Evolutionary conservation across 1,284 basidiomycete genomes (phyloP).

Genomic region (Pisolithus thermaeus): DNA sequence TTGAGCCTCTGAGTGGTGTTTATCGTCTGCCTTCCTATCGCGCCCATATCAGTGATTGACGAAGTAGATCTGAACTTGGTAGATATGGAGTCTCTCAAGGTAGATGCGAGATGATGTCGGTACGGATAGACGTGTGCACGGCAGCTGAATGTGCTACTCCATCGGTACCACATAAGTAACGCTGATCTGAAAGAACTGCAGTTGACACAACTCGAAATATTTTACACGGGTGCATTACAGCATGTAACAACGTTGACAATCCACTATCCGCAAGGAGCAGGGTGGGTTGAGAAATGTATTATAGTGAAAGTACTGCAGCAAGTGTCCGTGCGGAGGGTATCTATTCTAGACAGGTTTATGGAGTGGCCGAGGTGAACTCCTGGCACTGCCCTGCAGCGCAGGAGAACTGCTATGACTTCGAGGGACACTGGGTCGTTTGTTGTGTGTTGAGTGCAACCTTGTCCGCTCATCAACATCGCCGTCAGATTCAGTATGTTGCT

Average conservation of each 20-base stretch:
- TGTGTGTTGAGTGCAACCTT: constrained; percentile 32
- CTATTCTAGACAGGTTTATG: constrained; percentile 11
- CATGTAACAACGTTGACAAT: not conserved
- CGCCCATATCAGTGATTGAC: constrained; percentile 20
- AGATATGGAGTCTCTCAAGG: not conserved
- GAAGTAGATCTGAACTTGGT: constrained; percentile 10
- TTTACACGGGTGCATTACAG: not conserved
- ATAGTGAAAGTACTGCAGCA: not conserved
- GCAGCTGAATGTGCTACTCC: not conserved
- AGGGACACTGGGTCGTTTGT: constrained; percentile 17
- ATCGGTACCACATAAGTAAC: constrained; percentile 21
- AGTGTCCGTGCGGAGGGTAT: constrained; percentile 22
- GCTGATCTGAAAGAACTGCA: no score
- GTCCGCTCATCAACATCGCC: constrained; percentile 47
- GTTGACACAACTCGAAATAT: no score
- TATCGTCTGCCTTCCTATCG: constrained; percentile 44
- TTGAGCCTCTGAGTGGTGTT: constrained; percentile 58
- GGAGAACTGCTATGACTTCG: constrained; percentile 28
- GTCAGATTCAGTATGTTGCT: constrained; percentile 32
- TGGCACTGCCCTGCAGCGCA: constrained; percentile 24
- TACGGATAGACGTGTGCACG: constrained; percentile 12
- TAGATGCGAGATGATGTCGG: constrained; percentile 20
- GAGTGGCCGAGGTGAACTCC: constrained; percentile 13
- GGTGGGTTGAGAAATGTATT: not conserved
- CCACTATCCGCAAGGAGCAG: not conserved